Base-by-base conservation (phyloP, 1,139 yeast genomes). In the Hyphopichia pseudoburtonii region DNA sequence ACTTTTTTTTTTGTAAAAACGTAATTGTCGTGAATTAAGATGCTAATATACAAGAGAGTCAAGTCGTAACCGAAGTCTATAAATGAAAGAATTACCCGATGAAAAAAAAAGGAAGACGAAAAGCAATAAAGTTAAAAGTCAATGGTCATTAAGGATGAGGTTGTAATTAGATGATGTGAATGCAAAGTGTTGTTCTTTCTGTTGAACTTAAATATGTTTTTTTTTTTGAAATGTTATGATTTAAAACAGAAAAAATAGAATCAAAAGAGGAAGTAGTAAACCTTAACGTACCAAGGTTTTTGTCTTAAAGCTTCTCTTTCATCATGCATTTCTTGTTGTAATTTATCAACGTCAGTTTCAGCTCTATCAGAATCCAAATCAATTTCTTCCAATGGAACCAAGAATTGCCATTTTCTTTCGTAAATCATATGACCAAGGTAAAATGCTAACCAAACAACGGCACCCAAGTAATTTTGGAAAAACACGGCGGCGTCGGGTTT, bases 311-410 rank as follows among this genome's bases (percentile, higher is more conserved):
- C 43, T 23, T 60, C 67, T 42, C 46, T 62, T 46, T 68, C 72
- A 43, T 64, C 64, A 30, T 57, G 60, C 33, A 66, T 54, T 43
- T 64, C 69, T 45, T 65, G 69, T 48, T 54, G 55, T 41, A 68
- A 54, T 42, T 61, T 48, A 24, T 68, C 73, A 44, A 60, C 46
- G 48, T 69, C 74, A 38, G 57, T 53, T 34, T 64, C 70, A 40
- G 64, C 57, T 48, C 69, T 57, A 14, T 73, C 73, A 11, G 65
- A 48, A 41, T 69, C 72, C 36, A 69, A 50, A 40, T 68, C 73
- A 43, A 69, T 64, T 34, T 62, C 59, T 2, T 46, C 52, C 32
- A 61, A 46, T 2, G 61, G 60, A 11, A 65, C 60, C 18, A 62
- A 41, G 18, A 59, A 41, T 18, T 40, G 52, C 47, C 56, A 46